Evolutionary conservation across 345 rosid species (phyloP).

Genomic region (Clausena lansium): DNA sequence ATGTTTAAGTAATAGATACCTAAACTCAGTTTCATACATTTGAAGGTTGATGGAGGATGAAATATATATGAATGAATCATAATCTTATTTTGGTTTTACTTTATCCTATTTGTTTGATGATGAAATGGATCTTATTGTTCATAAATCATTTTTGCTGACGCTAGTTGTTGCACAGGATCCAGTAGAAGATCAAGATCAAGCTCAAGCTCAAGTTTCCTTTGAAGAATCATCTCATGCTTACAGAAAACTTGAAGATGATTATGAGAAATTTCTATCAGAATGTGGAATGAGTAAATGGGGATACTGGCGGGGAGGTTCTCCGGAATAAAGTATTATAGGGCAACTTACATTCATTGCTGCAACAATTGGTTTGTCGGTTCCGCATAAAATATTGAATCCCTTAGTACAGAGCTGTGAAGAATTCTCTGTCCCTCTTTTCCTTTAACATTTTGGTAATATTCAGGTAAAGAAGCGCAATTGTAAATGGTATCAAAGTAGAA

Average conservation of each 20-base stretch:
- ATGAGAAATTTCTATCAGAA: slow-evolving; percentile 36
- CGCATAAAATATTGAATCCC: background rate
- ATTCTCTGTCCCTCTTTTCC: background rate
- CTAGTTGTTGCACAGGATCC: slow-evolving; percentile 10
- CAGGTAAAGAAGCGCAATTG: background rate
- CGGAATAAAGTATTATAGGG: slow-evolving; percentile 12
- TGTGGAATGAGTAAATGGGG: slow-evolving; percentile 37
- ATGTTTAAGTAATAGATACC: background rate
- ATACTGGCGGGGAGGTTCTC: slow-evolving; percentile 34
- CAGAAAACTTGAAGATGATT: slow-evolving; percentile 33
- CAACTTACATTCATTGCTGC: background rate
- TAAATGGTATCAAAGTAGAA: background rate
- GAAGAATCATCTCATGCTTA: slow-evolving; percentile 22
- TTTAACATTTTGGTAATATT: background rate
- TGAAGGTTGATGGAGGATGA: background rate
- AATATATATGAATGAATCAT: background rate
- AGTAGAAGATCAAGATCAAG: slow-evolving; percentile 22
- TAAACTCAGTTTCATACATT: background rate
- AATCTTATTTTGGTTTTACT: background rate
- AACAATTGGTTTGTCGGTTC: background rate
- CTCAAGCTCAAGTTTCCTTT: slow-evolving; percentile 12
- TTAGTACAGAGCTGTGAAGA: background rate
- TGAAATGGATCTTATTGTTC: background rate
- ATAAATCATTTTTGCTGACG: background rate
- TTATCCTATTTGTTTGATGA: background rate